Evolutionary conservation across 164 flowering plant genomes (phyloP).

Genomic region (Vitis rupestris): DNA sequence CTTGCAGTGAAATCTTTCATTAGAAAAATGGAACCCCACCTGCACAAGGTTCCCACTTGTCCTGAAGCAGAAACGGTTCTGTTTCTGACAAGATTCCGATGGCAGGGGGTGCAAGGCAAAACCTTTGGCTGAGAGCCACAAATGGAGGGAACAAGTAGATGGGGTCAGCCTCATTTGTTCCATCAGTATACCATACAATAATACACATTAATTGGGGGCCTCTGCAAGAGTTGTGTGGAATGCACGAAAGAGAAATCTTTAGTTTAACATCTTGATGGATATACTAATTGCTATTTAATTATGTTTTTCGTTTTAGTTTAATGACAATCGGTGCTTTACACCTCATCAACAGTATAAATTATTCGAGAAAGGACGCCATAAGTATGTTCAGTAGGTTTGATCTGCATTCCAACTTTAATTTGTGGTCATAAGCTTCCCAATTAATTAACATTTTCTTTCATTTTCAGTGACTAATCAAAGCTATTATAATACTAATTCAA

Average conservation of each 20-base stretch:
- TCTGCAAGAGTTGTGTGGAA: background rate
- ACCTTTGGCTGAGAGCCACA: background rate
- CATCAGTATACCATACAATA: background rate
- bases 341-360: background rate
- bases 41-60: background rate
- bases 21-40: background rate
- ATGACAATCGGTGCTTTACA: background rate
- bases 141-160: background rate
- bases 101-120: background rate
- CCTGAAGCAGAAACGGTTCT: background rate
- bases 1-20: background rate
- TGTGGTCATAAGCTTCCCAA: background rate
- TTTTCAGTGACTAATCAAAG: background rate
- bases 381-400: background rate
- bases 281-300: background rate
- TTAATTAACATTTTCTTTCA: background rate
- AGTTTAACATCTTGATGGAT: background rate
- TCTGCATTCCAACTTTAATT: background rate
- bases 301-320: background rate
- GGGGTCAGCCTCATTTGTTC: background rate
- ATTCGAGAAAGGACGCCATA: background rate
- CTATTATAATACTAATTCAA: background rate
- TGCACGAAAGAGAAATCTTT: background rate
- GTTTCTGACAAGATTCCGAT: background rate
- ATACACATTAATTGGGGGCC: background rate